These are phyloP conservation scores for Raddia distichophylla DNA, from an alignment of 176 grass and related monocot genomes.

Conservation along the genomic window DNA sequence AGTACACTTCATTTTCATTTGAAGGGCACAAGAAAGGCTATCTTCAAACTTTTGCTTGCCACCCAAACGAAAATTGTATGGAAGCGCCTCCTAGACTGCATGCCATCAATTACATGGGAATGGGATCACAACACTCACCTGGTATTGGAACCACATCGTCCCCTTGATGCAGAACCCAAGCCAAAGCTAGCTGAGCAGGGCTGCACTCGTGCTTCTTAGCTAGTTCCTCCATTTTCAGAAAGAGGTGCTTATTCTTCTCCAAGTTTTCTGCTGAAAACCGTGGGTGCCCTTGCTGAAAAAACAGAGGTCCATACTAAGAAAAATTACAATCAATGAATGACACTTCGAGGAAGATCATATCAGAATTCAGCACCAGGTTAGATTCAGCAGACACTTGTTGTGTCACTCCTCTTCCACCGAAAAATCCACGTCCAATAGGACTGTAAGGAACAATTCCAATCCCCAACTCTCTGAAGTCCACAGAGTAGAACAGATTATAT, in stretches of 20 bases:
- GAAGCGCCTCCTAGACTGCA: background rate
- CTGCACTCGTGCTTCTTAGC: slow-evolving; percentile 73
- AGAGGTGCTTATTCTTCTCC: slow-evolving; percentile 78
- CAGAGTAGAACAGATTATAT: background rate
- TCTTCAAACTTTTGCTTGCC: background rate
- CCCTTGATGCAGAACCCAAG: slow-evolving; percentile 88
- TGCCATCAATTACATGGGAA: background rate
- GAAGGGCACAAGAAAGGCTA: background rate
- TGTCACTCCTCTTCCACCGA: slow-evolving; percentile 64
- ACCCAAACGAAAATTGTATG: background rate
- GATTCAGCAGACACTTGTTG: slow-evolving; percentile 56
- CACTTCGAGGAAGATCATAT: background rate
- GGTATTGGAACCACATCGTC: slow-evolving; percentile 80
- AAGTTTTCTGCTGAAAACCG: slow-evolving; percentile 66
- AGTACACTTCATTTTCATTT: background rate
- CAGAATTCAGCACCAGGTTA: slow-evolving; percentile 61
- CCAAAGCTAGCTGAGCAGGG: slow-evolving; percentile 67
- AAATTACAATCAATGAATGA: background rate
- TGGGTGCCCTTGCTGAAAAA: slow-evolving; percentile 55
- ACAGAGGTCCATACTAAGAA: background rate
- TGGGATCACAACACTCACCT: slow-evolving; percentile 48
- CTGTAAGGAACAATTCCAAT: slow-evolving; percentile 93
- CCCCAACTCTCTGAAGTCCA: slow-evolving; percentile 60
- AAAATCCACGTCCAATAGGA: slow-evolving; percentile 81
- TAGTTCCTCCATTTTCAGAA: slow-evolving; percentile 52